Base-by-base conservation (phyloP, 2,329 filamentous ascomycete species). In the Venturia asperata region DNA sequence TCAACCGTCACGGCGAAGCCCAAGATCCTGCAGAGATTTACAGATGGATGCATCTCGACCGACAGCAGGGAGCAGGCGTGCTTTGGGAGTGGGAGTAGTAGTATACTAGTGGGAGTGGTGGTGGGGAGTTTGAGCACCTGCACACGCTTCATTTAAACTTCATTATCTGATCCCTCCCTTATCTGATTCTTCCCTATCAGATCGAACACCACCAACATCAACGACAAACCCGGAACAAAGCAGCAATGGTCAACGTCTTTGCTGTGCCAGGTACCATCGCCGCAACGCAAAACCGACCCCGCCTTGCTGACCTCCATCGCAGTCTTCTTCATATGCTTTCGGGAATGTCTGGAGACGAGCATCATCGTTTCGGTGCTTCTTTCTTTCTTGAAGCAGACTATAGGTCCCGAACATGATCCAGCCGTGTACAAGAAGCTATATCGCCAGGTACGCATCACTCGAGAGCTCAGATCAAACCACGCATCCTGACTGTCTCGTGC, bases 291-390 rank as follows among this genome's bases (percentile, higher is more conserved):
- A 17, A 27, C 19, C 10, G 27, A n/a, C 19, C n/a, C 13, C 15
- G 37, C 61, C 24, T 21, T 42, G 5, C 30, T 45, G 21, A 52
- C n/a, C 41, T 6, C 9, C 4, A 37, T 24, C 19, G 10, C 62
- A 81, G 85, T 96, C 65, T 96, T 96, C 79, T 92, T 96, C 79
- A 90, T 96, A 74, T 87, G 90, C 77, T 94, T 96, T 74, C 87
- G 92, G 72, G 92, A 96, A 78, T 86, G 86, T 52, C 80, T 96
- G 61, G 91, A 96, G 79, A 89, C 88, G 0, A 87, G 84, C 71
- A 91, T 96, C 72, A 90, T 96, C 70, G 86, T 95, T 68, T 93
- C 91, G 0, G 88, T 96, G n/a, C 80, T 96, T 42, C 83, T 96
- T 49, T 86, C 91, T 27, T 95, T 94, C 74, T 79, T 95, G 66